Evolutionary conservation across 495 filamentous ascomycete species (phyloP).

Genomic region (Penicillium turbatum): DNA sequence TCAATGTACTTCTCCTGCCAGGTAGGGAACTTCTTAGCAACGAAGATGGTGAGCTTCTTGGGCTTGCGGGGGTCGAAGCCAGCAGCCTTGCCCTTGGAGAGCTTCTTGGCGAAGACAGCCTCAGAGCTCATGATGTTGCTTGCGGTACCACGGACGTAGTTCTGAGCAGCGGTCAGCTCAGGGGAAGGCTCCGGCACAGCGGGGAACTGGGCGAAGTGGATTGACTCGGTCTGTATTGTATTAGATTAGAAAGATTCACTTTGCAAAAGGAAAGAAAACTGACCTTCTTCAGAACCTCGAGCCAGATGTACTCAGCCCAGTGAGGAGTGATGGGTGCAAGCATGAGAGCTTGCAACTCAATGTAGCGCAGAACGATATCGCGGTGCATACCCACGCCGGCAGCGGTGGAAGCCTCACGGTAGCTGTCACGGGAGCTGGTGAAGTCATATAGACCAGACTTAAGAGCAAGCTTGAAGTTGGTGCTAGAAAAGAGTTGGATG

Average conservation of each 20-base stretch:
- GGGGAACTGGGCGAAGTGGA: constrained; percentile 80
- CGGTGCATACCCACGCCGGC: constrained; percentile 80
- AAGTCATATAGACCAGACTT: constrained; percentile 91
- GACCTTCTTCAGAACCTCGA: constrained; percentile 76
- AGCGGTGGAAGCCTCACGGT: constrained; percentile 72
- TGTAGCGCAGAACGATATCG: constrained; percentile 68
- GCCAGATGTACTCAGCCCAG: constrained; percentile 92
- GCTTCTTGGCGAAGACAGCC: constrained; percentile 71
- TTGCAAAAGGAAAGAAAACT: constrained; percentile 5
- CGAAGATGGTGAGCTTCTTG: constrained; percentile 87
- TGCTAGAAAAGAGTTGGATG: constrained; percentile 43
- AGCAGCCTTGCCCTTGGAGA: constrained; percentile 79
- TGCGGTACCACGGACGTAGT: constrained; percentile 72
- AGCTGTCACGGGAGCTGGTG: constrained; percentile 78
- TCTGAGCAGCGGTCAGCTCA: constrained; percentile 66
- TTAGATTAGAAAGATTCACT: constrained; percentile 14
- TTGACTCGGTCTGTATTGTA: constrained; percentile 47
- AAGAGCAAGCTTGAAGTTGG: constrained; percentile 85
- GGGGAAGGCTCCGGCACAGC: constrained; percentile 56
- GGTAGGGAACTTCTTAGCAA: constrained; percentile 67
- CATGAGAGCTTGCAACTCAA: constrained; percentile 81
- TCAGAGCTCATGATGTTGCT: constrained; percentile 85
- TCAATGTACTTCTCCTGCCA: constrained; percentile 95
- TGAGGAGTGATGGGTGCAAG: constrained; percentile 81
- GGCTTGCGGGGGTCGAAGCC: constrained; percentile 83